Base-by-base conservation (phyloP, 192 early-diverging fungal species). In the Umbelopsis sp. region DNA sequence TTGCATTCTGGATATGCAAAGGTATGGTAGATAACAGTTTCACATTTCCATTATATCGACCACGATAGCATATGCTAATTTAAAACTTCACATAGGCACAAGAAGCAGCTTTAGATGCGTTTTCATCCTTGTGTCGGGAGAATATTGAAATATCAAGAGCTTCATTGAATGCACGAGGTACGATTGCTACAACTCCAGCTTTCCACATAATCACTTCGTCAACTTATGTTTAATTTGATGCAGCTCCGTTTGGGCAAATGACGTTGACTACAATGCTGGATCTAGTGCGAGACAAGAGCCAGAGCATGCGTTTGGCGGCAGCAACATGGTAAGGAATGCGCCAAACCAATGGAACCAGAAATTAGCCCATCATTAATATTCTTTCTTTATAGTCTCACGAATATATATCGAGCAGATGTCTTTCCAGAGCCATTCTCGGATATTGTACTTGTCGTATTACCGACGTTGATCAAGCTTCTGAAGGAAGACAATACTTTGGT, bases 21-120 rank as follows among this genome's bases (percentile, higher is more conserved):
- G 76, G 76, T 77, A 59, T 17, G 36, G 24, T 38, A n/a, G n/a
- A n/a, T n/a, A n/a, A n/a, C n/a, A n/a, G n/a, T n/a, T n/a, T n/a
- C n/a, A n/a, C n/a, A n/a, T n/a, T n/a, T n/a, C n/a, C n/a, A n/a
- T n/a, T n/a, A n/a, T n/a, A n/a, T 17, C 1, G 16, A 21, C 47
- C 6, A 49, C n/a, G 4, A 21, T 17, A 21, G 16, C 47, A 2
- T 3, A 49, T 12, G 16, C 47, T 49, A 20, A 49, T 34, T 32
- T 0, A 20, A 36, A 34, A 8, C n/a, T 22, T 38, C 44, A 20
- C 45, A 31, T 56, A 77, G 65, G 82, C 91, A 11, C 92, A 95
- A 71, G 91, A 95, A 78, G 88, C 92, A 6, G 89, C 89, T 6
- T 80, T 95, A 53, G 92, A 93, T 66, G 92, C 92, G 0, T 71